Evolutionary conservation across 768 basidiomycete genomes (phyloP), one percentile per base, ranked within the genome.

Genomic region (Leccinum fibrillosum): DNA sequence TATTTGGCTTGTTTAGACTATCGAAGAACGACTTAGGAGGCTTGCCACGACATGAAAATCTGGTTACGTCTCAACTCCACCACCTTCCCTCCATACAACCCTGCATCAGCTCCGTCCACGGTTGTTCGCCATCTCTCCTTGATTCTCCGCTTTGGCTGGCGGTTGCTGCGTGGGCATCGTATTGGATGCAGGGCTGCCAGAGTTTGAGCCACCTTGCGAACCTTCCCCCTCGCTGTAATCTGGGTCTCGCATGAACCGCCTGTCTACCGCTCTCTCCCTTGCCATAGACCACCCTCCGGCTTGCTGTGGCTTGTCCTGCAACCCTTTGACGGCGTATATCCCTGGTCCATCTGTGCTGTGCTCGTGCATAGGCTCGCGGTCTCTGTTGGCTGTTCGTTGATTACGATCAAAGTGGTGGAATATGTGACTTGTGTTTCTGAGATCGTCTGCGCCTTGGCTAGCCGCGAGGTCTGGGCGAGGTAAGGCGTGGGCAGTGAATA

Each of bases 361-460:
- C 34, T 37, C 21, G 32, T 53, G 37, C 10, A n/a, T 26, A 35
- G 35, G 58, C 19, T 59, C 54, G 45, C 53, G 65, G 44, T 61
- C 53, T 8, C 44, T 59, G 55, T 53, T 53, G 56, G 67, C 65
- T 8, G 68, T 70, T 21, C 58, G 61, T 39, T 55, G 72, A 53
- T 69, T 73, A 15, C 63, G 72, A 53, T 73, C 71, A 49, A 71
- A 32, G 54, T 72, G 69, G 19, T 71, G 69, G 55, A 71, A 69
- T 26, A 67, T 25, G 48, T 71, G 60, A 21, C 52, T 62, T 26
- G 67, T 61, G 56, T 67, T 59, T 26, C 53, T 54, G 56, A 64
- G 57, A 44, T 68, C 59, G 61, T 60, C 26, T 44, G 53, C 59
- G 51, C 35, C 57, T 25, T 56, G 55, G 44, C 57, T 62, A 21